Conservation (phyloP, 805 yeast genomes). For the Saturnispora silvae region DNA sequence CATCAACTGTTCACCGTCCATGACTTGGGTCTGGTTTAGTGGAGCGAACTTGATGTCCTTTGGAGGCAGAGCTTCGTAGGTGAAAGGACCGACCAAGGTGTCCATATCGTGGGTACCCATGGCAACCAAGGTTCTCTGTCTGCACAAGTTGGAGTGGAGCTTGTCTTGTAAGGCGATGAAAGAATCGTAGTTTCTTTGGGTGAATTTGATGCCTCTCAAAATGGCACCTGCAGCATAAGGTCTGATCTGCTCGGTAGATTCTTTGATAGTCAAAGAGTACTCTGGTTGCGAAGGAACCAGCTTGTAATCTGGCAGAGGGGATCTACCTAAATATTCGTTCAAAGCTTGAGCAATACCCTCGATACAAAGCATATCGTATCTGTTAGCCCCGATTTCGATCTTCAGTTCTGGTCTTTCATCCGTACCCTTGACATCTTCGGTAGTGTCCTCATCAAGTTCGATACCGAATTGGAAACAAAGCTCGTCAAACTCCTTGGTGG, state of each 20-base stretch:
- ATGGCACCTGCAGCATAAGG: conserved; percentile 96
- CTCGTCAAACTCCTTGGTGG: conserved; percentile 92
- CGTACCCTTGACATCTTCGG: conserved; percentile 56
- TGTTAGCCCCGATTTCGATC: conserved; percentile 95
- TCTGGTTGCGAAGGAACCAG: conserved; percentile 53
- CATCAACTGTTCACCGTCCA: conserved; percentile 72
- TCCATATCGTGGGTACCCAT: conserved; percentile 97
- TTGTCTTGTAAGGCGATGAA: conserved; percentile 95
- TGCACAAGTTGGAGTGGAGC: conserved; percentile 87
- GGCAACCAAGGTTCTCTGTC: conserved; percentile 95
- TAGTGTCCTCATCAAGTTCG: conserved; percentile 95
- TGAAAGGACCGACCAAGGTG: conserved; percentile 67
- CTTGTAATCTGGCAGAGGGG: conserved; percentile 54
- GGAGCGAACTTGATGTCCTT: conserved; percentile 66
- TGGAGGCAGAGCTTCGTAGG: conserved; percentile 79
- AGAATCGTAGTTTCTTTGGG: conserved; percentile 80
- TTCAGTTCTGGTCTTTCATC: conserved; percentile 93
- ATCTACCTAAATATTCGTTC: conserved; percentile 75
- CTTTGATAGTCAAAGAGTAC: conserved; percentile 57
- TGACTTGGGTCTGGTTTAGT: conserved; percentile 54
- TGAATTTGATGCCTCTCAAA: conserved; percentile 71
- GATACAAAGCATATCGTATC: conserved; percentile 95
- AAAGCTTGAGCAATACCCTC: conserved; percentile 96
- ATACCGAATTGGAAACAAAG: conserved; percentile 96
- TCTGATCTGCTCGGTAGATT: conserved; percentile 64